Percentiles rank a stretch among this genome's conserved stretches.
These are phyloP conservation scores for Histomonas meleagridis DNA, from an alignment of 208 protist species.

Conservation along the genomic window DNA sequence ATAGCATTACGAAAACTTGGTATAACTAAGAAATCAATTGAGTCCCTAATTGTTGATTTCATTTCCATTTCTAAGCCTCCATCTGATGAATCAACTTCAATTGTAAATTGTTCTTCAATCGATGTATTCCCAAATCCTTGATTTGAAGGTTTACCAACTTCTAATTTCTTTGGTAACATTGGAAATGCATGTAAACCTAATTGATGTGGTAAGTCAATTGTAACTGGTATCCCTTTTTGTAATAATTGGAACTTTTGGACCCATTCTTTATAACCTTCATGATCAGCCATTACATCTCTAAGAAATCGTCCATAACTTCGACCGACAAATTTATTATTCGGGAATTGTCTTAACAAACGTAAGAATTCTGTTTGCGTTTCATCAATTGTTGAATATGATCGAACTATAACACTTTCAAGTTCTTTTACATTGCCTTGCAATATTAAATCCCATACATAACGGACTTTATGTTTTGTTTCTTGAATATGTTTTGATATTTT, in stretches of 20 bases:
- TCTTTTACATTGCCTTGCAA: not conserved
- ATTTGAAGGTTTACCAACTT: no score
- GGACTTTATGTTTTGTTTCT: not conserved
- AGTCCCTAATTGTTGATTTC: no score
- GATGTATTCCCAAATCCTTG: no score
- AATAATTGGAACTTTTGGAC: not conserved
- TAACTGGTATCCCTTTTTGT: not conserved
- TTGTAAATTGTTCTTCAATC: no score
- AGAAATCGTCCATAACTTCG: not conserved
- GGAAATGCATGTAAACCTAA: conserved; percentile 3
- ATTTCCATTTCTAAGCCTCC: no score
- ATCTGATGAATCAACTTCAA: no score
- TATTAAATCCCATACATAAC: conserved; percentile 15
- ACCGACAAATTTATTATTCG: not conserved
- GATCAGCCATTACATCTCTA: not conserved
- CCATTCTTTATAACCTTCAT: not conserved
- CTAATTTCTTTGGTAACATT: not conserved
- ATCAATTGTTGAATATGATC: not conserved
- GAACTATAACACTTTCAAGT: not conserved
- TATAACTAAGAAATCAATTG: no score
- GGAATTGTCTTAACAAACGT: not conserved
- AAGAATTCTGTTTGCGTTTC: not conserved
- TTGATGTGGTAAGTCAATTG: not conserved
- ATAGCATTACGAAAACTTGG: no score
- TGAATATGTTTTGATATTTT: not conserved